Base-by-base conservation (phyloP, 2,329 filamentous ascomycete genomes). In the Chaetoscypha palmicola region DNA sequence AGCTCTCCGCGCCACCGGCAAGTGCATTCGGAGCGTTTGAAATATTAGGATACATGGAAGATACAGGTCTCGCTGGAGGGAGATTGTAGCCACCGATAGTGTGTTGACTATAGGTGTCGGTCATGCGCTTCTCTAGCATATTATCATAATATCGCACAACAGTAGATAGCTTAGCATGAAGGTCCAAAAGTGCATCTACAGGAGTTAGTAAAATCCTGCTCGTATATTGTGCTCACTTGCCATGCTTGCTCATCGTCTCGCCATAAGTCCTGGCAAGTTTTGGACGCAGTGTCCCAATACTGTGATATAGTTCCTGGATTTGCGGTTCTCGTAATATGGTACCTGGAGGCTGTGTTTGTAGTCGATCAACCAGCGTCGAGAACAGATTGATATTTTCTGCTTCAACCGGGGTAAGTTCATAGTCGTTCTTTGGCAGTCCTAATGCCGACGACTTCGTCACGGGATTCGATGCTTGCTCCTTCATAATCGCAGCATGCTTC, bases 181-280 rank as follows among this genome's bases (percentile, higher is more conserved):
- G 72, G 63, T 98, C 92, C 19, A 97, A 76, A 8, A 98, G 73
- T 0, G 91, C 92, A 63, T 98, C 90, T 92, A 49, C 17, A 5
- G 5, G 22, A 10, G 51, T 74, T 58, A 74, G 66, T 21, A 40
- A 14, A 20, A 26, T 26, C n/a, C 16, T 17, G n/a, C 22, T 20
- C 5, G 31, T 14, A 26, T 42, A 33, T 20, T 30, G 4, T 9
- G 3, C 9, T n/a, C 21, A 67, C 79, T 62, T 69, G 87, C 87
- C 90, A 64, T 97, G 92, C 66, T 98, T 98, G 76, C 92, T 97
- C 92, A 98, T 97, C 0, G 92, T 96, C 68, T 98, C 92, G 43
- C 92, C 92, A 61, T 97, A 96, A 0, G 91, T 96, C 45, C 92
- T 79, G 3, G 92, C 92, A 43, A 98, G 72, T 64, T 98, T 98